phyloP scores from a whole-genome alignment of 78 protist genomes.

The Bigelowiella natans region DNA sequence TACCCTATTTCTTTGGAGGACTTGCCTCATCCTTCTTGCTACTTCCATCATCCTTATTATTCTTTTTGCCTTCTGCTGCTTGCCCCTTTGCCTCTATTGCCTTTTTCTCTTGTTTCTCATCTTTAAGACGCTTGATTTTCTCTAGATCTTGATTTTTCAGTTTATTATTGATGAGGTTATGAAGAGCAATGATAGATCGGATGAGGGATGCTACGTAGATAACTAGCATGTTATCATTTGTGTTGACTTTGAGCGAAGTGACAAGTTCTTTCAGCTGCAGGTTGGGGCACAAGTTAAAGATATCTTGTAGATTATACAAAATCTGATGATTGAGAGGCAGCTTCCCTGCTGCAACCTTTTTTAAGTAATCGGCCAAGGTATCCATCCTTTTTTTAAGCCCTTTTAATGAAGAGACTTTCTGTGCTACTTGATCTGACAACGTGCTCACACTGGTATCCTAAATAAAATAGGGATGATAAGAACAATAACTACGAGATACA shows the following conservation, averaged over 20 bases:
- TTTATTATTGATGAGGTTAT: constrained; percentile 84
- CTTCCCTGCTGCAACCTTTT: constrained; percentile 25
- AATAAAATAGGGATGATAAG: constrained; percentile 10
- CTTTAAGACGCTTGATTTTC: background rate
- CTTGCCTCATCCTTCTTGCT: background rate
- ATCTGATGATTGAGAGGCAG: constrained; percentile 80
- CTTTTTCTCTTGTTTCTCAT: background rate
- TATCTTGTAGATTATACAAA: constrained; percentile 71
- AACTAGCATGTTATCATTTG: constrained; percentile 70
- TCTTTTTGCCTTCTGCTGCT: background rate
- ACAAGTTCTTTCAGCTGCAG: constrained; percentile 41
- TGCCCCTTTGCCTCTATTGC: background rate
- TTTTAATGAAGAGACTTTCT: constrained; percentile 52
- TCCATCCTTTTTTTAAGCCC: constrained; percentile 34
- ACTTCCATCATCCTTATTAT: background rate
- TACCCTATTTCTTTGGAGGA: too few species aligned
- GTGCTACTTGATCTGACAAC: constrained; percentile 42
- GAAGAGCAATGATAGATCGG: constrained; percentile 82
- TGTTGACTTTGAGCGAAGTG: constrained; percentile 53
- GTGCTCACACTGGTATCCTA: constrained; percentile 74
- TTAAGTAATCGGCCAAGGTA: constrained; percentile 46
- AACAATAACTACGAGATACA: constrained; percentile 38
- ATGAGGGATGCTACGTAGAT: constrained; percentile 75
- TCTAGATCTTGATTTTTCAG: background rate
- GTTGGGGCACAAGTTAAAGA: constrained; percentile 83